These are phyloP conservation scores for Cymbidium sinense DNA, from an alignment of 106 monocot genomes.

Conservation along the genomic window DNA sequence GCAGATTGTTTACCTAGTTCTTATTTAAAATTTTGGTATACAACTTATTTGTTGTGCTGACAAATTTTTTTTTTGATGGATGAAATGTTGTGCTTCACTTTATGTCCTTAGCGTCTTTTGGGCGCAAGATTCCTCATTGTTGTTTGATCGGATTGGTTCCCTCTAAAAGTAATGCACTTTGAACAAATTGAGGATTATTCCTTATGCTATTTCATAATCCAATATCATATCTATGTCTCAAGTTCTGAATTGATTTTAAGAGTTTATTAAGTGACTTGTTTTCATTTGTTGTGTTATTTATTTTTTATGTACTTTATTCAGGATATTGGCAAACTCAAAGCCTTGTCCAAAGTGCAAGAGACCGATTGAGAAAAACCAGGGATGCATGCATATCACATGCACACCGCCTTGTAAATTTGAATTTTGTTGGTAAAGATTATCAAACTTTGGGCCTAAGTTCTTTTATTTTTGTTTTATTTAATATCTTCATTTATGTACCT, in stretches of 20 bases:
- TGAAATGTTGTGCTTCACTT: neutral
- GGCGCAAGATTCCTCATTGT: neutral
- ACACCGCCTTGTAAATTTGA: conserved; percentile 93
- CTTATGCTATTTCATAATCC: neutral
- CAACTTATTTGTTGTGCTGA: neutral
- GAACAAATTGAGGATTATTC: neutral
- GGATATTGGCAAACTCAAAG: conserved; percentile 90
- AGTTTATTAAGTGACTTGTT: neutral
- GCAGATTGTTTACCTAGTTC: neutral
- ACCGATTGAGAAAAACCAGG: conserved; percentile 89
- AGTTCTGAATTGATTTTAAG: neutral
- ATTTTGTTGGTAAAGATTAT: conserved; percentile 66
- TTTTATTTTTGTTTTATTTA: neutral
- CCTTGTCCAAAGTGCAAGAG: conserved; percentile 88
- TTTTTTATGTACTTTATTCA: conserved; percentile 20
- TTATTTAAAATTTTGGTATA: neutral
- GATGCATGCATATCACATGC: conserved; percentile 91
- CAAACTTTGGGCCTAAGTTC: neutral
- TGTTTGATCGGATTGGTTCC: neutral
- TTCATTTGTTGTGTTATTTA: neutral
- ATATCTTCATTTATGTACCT: neutral
- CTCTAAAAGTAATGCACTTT: neutral
- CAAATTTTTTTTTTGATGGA: neutral
- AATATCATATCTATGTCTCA: neutral
- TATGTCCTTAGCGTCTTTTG: neutral